These are phyloP conservation scores for Metarhizium guizhouense DNA, from an alignment of 2,329 filamentous ascomycete genomes.

Conservation along the genomic window DNA sequence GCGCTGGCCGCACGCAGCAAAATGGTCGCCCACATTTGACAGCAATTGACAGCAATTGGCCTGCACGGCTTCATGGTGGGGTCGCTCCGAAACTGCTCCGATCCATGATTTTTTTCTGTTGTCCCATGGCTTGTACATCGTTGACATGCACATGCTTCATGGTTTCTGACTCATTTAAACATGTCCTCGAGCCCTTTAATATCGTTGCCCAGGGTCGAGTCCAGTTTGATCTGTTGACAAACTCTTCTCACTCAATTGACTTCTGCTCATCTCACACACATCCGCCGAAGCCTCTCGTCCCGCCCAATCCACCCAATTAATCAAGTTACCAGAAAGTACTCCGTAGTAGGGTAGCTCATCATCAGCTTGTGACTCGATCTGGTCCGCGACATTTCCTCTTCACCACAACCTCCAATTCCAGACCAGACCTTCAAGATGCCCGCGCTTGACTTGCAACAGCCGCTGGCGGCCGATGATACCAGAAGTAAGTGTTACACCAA, in stretches of 20 bases:
- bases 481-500: slow-evolving; percentile 24
- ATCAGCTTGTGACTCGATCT: not conserved
- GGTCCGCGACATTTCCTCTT: not conserved
- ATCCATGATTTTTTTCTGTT: slow-evolving; percentile 6
- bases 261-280: not conserved
- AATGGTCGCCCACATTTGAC: no score
- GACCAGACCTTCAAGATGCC: slow-evolving; percentile 24
- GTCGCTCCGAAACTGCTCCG: slow-evolving; percentile 22
- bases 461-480: slow-evolving; percentile 36
- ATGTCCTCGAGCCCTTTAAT: not conserved
- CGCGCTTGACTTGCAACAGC: slow-evolving; percentile 27
- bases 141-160: not conserved
- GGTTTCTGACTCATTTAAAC: slow-evolving; percentile 3
- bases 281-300: not conserved
- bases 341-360: not conserved
- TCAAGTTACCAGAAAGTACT: not conserved
- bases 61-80: slow-evolving; percentile 10
- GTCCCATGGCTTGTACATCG: no score
- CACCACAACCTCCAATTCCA: not conserved
- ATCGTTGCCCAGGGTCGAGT: not conserved
- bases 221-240: not conserved
- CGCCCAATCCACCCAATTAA: not conserved
- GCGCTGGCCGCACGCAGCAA: no score
- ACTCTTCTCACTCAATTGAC: not conserved
- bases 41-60: not conserved